These are phyloP conservation scores for Syncephalastrum contaminatum DNA, from an alignment of 371 early-diverging fungal genomes.

Conservation along the genomic window DNA sequence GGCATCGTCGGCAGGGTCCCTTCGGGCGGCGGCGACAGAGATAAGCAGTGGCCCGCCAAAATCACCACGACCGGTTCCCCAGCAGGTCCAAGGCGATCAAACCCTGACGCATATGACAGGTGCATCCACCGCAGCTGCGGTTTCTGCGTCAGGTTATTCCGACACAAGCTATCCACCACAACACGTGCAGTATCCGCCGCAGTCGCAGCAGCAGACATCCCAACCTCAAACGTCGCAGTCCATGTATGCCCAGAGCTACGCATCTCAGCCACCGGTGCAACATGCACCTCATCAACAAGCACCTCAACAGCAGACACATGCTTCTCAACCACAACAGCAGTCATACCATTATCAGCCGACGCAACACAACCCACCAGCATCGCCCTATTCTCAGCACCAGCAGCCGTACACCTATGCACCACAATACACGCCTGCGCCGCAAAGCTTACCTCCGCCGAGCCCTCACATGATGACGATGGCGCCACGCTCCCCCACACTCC, in stretches of 20 bases:
- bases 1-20: conserved; percentile 5
- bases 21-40: background rate
- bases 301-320: conserved; percentile 3
- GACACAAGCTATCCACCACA: too few relatives aligned
- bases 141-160: background rate
- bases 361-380: too few relatives aligned
- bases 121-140: background rate
- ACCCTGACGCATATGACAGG: background rate
- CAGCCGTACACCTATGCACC: background rate
- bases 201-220: conserved; percentile 2
- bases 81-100: conserved; percentile 12
- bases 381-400: too few relatives aligned
- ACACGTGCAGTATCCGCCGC: background rate
- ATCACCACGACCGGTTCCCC: conserved; percentile 12
- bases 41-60: conserved; percentile 2
- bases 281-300: conserved; percentile 2
- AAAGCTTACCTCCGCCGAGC: conserved; percentile 2
- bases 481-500: conserved; percentile 11
- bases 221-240: too few relatives aligned
- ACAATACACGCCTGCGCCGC: conserved; percentile 1
- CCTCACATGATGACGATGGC: background rate
- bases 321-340: too few relatives aligned
- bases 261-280: conserved; percentile 1
- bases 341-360: too few relatives aligned
- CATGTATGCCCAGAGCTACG: too few relatives aligned